Evolutionary conservation across 1,284 basidiomycete species (phyloP).

Genomic region (Naganishia liquefaciens): DNA sequence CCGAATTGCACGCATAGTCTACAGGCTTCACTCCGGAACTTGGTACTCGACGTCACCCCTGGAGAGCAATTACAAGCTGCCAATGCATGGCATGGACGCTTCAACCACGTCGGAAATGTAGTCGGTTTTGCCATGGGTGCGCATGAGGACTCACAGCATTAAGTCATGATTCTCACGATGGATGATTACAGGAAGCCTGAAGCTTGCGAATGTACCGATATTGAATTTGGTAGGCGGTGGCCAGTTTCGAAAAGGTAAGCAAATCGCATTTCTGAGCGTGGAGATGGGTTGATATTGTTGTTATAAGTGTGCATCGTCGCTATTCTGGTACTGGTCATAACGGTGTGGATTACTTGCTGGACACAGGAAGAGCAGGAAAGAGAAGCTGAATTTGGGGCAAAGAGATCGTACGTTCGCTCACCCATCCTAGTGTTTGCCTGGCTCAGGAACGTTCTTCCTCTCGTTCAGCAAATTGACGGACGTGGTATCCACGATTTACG

Average conservation of each 20-base stretch:
- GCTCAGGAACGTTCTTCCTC: too few species aligned
- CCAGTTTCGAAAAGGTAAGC: slow-evolving; percentile 78
- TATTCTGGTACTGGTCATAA: slow-evolving; percentile 72
- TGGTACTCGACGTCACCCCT: slow-evolving; percentile 85
- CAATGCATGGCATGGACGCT: slow-evolving; percentile 97
- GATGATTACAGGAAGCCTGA: slow-evolving; percentile 65
- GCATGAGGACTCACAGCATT: slow-evolving; percentile 35
- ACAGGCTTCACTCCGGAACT: slow-evolving; percentile 87
- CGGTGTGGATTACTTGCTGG: slow-evolving; percentile 83
- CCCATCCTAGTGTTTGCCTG: too few species aligned
- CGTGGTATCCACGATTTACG: slow-evolving; percentile 72
- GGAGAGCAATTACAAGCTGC: slow-evolving; percentile 82
- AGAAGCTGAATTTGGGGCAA: slow-evolving; percentile 53
- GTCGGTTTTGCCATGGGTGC: slow-evolving; percentile 83
- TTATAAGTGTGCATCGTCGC: slow-evolving; percentile 75
- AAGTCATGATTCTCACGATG: background rate
- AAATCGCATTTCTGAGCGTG: background rate
- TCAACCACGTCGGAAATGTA: slow-evolving; percentile 93
- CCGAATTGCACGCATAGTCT: slow-evolving; percentile 58
- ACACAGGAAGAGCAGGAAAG: slow-evolving; percentile 74
- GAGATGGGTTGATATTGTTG: background rate
- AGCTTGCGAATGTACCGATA: slow-evolving; percentile 72
- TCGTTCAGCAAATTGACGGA: slow-evolving; percentile 56
- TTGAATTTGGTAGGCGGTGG: slow-evolving; percentile 81
- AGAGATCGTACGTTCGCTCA: slow-evolving; percentile 39